Evolutionary conservation across 148 eudicot species (phyloP), one percentile per base, ranked within the genome.

Genomic region (Persicaria tinctoria): DNA sequence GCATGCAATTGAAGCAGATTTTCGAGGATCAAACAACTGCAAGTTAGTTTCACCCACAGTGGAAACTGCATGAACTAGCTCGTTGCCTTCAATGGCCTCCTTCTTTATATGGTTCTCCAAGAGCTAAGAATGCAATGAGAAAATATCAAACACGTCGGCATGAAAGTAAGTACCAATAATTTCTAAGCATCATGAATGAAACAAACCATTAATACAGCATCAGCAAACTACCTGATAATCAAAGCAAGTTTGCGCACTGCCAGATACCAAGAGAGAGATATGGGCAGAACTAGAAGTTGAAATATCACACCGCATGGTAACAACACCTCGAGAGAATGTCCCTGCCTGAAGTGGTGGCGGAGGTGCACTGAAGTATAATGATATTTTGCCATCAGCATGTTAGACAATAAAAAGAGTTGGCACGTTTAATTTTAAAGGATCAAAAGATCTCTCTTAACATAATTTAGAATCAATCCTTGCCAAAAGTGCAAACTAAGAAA

Each of bases 171-270:
- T 9, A 46, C 11, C 23, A 46, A 2, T 51, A 7, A 62, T 13
- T 32, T 62, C 46, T 62, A 0, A 27, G 46, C 68, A 32, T 27
- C 8, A 27, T 32, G 32, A 62, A 10, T 62, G 68, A 11, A 8
- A 62, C 16, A 62, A 10, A 62, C 5, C 45, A 12, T 10, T 62
- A 62, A 27, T 11, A 27, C 16, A 8, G 13, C 14, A 62, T 11
- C 23, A 27, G 45, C 1, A 4, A n/a, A 73, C 78, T 77, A 92
- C 98, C 96, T 86, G 98, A 80, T 94, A 95, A 80, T 91, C 97
- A 86, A 92, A 94, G 79, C 98, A 94, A n/a, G 97, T 92, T 76
- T 94, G 92, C 44, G 97, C 96, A 81, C 98, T 94, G 18, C n/a
- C n/a, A n/a, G n/a, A n/a, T n/a, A n/a, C n/a, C n/a, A n/a, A n/a